phyloP scores from a whole-genome alignment of 2,329 filamentous ascomycete genomes.

The Microascus cirrosus region DNA sequence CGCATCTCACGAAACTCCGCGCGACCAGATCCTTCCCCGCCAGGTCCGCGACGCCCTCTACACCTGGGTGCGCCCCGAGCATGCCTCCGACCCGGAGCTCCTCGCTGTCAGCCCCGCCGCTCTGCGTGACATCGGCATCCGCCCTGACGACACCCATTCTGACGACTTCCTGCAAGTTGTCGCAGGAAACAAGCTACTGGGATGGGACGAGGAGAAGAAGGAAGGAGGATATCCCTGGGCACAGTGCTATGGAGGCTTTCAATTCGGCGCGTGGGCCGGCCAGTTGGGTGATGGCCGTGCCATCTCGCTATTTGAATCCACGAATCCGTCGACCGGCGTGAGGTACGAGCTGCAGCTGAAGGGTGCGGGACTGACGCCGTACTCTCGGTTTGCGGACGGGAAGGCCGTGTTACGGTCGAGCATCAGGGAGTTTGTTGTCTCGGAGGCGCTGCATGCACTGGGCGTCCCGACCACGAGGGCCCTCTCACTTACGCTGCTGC shows the following conservation, averaged over 20 bases:
- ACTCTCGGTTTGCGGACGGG: constrained; percentile 92
- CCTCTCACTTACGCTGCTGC: constrained; percentile 67
- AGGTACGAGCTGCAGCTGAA: constrained; percentile 91
- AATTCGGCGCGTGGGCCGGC: constrained; percentile 83
- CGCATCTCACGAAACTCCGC: constrained; percentile 69
- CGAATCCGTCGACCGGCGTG: constrained; percentile 57
- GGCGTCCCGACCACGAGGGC: constrained; percentile 80
- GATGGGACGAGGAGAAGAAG: constrained; percentile 56
- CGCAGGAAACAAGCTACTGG: constrained; percentile 72
- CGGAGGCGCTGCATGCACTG: constrained; percentile 77
- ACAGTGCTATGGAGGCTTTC: constrained; percentile 86
- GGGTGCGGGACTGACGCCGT: constrained; percentile 85
- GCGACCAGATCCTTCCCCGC: constrained; percentile 66
- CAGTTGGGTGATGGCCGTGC: constrained; percentile 91
- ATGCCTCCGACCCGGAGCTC: constrained; percentile 61
- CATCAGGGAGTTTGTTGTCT: constrained; percentile 89
- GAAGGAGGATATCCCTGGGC: constrained; percentile 89
- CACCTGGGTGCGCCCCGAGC: constrained; percentile 80
- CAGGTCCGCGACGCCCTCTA: constrained; percentile 78
- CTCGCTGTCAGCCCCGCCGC: constrained; percentile 71
- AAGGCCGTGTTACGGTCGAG: constrained; percentile 87
- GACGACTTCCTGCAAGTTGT: constrained; percentile 69
- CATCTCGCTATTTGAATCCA: constrained; percentile 87
- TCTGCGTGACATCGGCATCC: constrained; percentile 70
- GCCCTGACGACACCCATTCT: constrained; percentile 53